phyloP scores from a whole-genome alignment of 2,329 filamentous ascomycete genomes.

The Neodidymelliopsis sp. region DNA sequence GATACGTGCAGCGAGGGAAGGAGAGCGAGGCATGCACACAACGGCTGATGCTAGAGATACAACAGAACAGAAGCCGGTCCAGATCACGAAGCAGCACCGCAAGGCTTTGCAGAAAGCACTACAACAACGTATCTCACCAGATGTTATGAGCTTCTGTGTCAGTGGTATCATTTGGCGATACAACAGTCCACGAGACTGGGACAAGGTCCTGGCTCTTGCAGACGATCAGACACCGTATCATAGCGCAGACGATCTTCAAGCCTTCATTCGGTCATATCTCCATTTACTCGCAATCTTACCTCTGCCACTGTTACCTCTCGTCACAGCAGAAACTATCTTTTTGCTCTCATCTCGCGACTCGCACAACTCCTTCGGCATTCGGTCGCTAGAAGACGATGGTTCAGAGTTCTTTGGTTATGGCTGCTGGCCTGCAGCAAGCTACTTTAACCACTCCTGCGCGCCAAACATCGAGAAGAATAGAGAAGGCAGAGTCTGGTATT shows the following conservation, averaged over 20 bases:
- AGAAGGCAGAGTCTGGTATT: slow-evolving; percentile 52
- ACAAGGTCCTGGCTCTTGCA: slow-evolving; percentile 48
- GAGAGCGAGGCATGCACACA: background rate
- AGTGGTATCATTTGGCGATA: slow-evolving; percentile 49
- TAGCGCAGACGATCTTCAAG: slow-evolving; percentile 48
- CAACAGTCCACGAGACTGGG: slow-evolving; percentile 41
- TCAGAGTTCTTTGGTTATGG: slow-evolving; percentile 59
- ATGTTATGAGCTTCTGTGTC: slow-evolving; percentile 54
- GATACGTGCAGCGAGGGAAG: slow-evolving; percentile 36
- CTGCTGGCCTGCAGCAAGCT: slow-evolving; percentile 56
- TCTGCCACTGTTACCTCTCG: slow-evolving; percentile 37
- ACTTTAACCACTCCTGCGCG: slow-evolving; percentile 58
- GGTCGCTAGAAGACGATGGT: slow-evolving; percentile 53
- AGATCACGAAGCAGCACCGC: slow-evolving; percentile 43
- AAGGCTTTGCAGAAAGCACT: slow-evolving; percentile 43
- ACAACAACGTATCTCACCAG: slow-evolving; percentile 40
- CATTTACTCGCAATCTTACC: slow-evolving; percentile 55
- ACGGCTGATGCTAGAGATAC: slow-evolving; percentile 3
- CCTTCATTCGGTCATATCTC: slow-evolving; percentile 52
- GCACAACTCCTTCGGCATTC: slow-evolving; percentile 59
- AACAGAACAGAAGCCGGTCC: slow-evolving; percentile 3
- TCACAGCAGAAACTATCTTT: slow-evolving; percentile 47
- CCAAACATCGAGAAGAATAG: slow-evolving; percentile 55
- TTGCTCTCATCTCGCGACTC: slow-evolving; percentile 50
- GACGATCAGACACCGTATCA: slow-evolving; percentile 53